Base-by-base conservation (phyloP, 176 grass and related monocot species). In the Puya raimondii region DNA sequence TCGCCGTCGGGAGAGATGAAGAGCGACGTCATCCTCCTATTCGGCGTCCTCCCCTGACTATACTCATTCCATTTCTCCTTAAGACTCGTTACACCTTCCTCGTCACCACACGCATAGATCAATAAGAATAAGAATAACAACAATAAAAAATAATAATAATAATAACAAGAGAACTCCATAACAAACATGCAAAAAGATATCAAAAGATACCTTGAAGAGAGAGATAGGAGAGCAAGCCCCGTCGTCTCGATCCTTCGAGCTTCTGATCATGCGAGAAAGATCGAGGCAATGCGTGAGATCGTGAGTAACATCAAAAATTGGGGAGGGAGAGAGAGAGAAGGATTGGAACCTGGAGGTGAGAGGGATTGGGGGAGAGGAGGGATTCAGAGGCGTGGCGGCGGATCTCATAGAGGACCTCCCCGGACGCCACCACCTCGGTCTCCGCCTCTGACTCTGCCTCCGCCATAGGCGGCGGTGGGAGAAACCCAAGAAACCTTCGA, bases 11-110 rank as follows among this genome's bases (percentile, higher is more conserved):
- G 63, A 0, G 89, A 97, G 49, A 90, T 65, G 6, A 92, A 80
- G 17, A 92, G 73, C 1, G 79, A 79, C 12, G 67, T 25, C 14
- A 49, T 81, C 6, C 25, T 79, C 53, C 72, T 90, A 22, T 57
- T 80, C 64, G 67, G 51, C 67, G 51, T 61, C 29, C 68, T 83
- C 22, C 63, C 65, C 22, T 65, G 23, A 48, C 17, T 76, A 70
- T 86, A 78, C 20, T 72, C 69, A 17, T 66, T 74, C 89, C 89
- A 90, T 75, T 71, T 89, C 74, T 90, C 74, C 69, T 69, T 85
- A 65, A 97, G 87, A 73, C 73, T 84, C 27, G 22, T 83, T 29
- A 97, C 89, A 79, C 84, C 93, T 92, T 73, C 59, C 48, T 74
- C 67, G 11, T 29, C 10, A 69, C 25, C 58, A 66, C 11, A 27